These are phyloP conservation scores for Acidiella bohemica DNA, from an alignment of 495 filamentous ascomycete genomes.

Conservation along the genomic window DNA sequence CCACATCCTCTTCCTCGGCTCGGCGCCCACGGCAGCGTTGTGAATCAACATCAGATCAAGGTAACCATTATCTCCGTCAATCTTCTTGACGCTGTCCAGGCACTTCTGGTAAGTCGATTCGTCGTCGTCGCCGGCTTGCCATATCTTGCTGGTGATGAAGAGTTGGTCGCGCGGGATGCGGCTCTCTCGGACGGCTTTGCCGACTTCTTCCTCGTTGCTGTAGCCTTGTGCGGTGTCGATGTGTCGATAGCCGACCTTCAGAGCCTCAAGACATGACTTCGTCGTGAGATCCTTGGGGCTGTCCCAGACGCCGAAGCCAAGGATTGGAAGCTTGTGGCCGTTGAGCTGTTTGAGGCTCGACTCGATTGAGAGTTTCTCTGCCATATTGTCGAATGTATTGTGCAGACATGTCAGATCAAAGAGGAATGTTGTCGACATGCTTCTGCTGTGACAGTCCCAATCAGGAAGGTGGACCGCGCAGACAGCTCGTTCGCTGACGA, in stretches of 20 bases:
- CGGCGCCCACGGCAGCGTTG: conserved; percentile 39
- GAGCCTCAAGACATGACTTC: conserved; percentile 45
- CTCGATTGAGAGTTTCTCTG: conserved; percentile 31
- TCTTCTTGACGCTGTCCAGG: conserved; percentile 47
- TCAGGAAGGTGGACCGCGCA: too few relatives aligned
- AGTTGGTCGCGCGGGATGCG: conserved; percentile 43
- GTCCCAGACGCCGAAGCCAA: conserved; percentile 67
- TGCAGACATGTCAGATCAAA: too few relatives aligned
- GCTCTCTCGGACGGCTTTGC: conserved; percentile 43
- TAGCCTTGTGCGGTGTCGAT: conserved; percentile 65
- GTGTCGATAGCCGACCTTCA: conserved; percentile 53
- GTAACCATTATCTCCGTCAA: conserved; percentile 47
- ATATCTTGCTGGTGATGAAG: conserved; percentile 57
- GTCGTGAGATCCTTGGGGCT: conserved; percentile 39
- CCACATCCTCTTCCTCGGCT: conserved; percentile 48
- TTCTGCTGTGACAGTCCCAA: too few relatives aligned
- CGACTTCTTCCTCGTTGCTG: conserved; percentile 53
- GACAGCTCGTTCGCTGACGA: background rate
- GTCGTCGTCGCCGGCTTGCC: conserved; percentile 39
- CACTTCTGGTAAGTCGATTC: conserved; percentile 47
- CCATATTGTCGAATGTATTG: background rate
- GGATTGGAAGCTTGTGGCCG: conserved; percentile 41
- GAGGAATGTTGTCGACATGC: too few relatives aligned
- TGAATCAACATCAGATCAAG: conserved; percentile 63
- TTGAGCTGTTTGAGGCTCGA: conserved; percentile 43